Evolutionary conservation across 1,284 basidiomycete genomes (phyloP).

Genomic region (Meripilus lineatus): DNA sequence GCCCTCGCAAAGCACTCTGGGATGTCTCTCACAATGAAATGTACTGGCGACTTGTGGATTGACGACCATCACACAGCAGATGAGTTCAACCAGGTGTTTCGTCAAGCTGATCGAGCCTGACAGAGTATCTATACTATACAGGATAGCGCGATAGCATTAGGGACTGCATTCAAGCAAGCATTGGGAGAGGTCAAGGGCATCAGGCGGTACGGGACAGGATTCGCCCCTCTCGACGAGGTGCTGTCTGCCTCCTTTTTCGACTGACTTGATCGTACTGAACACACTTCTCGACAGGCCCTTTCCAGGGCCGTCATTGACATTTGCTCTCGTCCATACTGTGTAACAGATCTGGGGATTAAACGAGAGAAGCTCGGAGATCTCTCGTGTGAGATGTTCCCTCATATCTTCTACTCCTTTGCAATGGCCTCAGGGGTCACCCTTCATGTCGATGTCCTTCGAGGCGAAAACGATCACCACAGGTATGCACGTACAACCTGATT

Average conservation of each 20-base stretch:
- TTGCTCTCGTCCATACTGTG: constrained; percentile 94
- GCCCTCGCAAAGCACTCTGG: constrained; percentile 93
- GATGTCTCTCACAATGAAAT: constrained; percentile 86
- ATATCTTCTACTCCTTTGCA: constrained; percentile 91
- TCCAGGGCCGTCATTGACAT: constrained; percentile 97
- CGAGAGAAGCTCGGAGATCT: constrained; percentile 97
- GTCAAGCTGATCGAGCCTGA: constrained; percentile 9
- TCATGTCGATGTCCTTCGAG: constrained; percentile 91
- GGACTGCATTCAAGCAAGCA: constrained; percentile 93
- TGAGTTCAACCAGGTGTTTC: constrained; percentile 39
- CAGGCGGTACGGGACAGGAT: constrained; percentile 92
- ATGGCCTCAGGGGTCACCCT: constrained; percentile 88
- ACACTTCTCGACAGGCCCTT: constrained; percentile 59
- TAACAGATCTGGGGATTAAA: constrained; percentile 85
- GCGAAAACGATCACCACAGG: constrained; percentile 98
- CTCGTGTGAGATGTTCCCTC: constrained; percentile 96
- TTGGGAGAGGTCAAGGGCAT: constrained; percentile 95
- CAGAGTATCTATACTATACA: constrained; percentile 40
- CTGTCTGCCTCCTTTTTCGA: constrained; percentile 16
- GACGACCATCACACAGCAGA: constrained; percentile 99
- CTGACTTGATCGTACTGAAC: constrained; percentile 1
- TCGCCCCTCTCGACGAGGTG: constrained; percentile 96
- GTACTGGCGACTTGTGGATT: constrained; percentile 94
- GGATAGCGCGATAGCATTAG: constrained; percentile 91
- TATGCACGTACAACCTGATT: constrained; percentile 33